Percentiles rank a stretch among this genome's conserved stretches.
Conservation (phyloP, 768 basidiomycete genomes). For the Suillus placidus region DNA sequence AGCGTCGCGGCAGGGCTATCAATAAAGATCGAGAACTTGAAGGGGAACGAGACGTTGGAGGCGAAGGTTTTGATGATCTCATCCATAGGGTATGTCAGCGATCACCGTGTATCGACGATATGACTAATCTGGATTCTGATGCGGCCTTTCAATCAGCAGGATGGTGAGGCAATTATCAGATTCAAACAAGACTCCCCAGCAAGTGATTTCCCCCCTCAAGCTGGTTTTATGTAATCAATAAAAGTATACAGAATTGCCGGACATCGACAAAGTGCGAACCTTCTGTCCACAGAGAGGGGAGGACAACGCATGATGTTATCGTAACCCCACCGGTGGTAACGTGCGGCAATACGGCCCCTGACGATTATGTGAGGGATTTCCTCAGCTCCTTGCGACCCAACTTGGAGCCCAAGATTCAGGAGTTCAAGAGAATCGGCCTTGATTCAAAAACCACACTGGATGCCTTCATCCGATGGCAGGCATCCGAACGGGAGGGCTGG, state of each 20-base stretch:
- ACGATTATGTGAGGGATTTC: conserved; percentile 18
- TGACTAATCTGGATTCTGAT: background rate
- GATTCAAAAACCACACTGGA: conserved; percentile 23
- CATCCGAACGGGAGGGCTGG: conserved; percentile 17
- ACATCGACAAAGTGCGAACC: background rate
- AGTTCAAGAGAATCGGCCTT: conserved; percentile 26
- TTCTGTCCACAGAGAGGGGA: background rate
- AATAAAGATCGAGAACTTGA: background rate
- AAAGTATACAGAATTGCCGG: background rate
- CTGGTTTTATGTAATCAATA: background rate
- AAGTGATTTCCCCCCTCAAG: background rate
- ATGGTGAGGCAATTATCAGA: background rate
- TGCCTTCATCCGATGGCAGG: conserved; percentile 29
- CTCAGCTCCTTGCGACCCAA: conserved; percentile 24
- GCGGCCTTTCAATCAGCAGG: background rate
- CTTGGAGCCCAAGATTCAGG: conserved; percentile 23
- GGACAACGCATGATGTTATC: background rate
- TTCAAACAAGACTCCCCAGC: background rate
- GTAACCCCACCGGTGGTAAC: background rate
- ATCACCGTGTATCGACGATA: background rate
- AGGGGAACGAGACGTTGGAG: background rate
- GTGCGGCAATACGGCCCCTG: background rate
- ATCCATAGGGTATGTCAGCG: background rate
- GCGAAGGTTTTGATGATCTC: background rate
- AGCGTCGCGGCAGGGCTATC: background rate